phyloP scores from a whole-genome alignment of 768 basidiomycete species.

The Pleurotus tuoliensis region DNA sequence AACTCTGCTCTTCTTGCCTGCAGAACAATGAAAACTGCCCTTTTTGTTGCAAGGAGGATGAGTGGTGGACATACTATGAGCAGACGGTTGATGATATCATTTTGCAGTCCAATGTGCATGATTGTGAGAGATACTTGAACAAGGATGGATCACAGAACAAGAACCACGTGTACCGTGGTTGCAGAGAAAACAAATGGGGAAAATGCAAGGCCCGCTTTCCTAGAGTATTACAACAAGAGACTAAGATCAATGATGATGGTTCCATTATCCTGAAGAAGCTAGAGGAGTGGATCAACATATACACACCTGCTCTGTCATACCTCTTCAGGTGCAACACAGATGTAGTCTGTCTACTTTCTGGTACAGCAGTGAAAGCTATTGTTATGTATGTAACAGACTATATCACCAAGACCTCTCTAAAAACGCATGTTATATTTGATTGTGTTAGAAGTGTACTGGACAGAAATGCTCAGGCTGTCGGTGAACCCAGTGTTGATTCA shows the following conservation, averaged over 20 bases:
- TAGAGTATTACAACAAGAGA: conserved; percentile 6
- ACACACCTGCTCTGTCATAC: conserved; percentile 21
- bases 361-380: conserved; percentile 29
- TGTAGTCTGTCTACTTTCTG: conserved; percentile 25
- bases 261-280: conserved; percentile 19
- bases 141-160: conserved; percentile 14
- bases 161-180: not conserved
- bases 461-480: not conserved
- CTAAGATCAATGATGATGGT: conserved; percentile 21
- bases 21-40: conserved; percentile 16
- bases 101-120: conserved; percentile 23
- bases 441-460: conserved; percentile 12
- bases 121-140: conserved; percentile 13
- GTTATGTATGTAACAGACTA: conserved; percentile 30
- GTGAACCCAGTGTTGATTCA: not conserved
- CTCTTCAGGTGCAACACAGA: conserved; percentile 29
- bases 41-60: conserved; percentile 12
- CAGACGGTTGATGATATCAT: conserved; percentile 26
- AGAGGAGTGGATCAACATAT: conserved; percentile 28
- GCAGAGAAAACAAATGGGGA: not conserved
- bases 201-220: conserved; percentile 27
- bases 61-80: conserved; percentile 14
- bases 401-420: conserved; percentile 24
- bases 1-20: not conserved
- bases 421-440: conserved; percentile 24